Percentiles rank a stretch among this genome's conserved stretches.
phyloP scores from a whole-genome alignment of 441 rosid species.

The Jatropha podagrica region DNA sequence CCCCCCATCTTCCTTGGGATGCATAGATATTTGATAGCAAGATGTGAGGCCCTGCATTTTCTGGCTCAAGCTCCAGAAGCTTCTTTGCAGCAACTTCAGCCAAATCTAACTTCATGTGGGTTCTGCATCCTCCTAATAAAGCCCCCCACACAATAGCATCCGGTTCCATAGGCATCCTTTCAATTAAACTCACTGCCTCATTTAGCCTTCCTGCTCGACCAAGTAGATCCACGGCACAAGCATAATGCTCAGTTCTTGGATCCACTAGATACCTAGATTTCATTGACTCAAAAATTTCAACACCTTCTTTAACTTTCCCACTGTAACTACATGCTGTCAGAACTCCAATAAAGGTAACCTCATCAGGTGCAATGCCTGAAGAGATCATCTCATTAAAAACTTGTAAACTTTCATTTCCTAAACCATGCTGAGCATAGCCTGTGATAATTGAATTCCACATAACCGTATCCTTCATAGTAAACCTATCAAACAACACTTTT shows the following conservation, averaged over 20 bases:
- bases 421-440: constrained; percentile 62
- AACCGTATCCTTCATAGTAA: constrained; percentile 50
- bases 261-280: constrained; percentile 42
- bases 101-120: constrained; percentile 53
- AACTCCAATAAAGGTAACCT: constrained; percentile 59
- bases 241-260: constrained; percentile 55
- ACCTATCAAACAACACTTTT: constrained; percentile 48
- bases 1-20: constrained; percentile 56
- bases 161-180: constrained; percentile 56
- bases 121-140: constrained; percentile 62
- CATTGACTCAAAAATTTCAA: constrained; percentile 55
- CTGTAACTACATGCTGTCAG: constrained; percentile 66
- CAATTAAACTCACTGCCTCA: constrained; percentile 56
- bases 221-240: constrained; percentile 71
- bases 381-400: constrained; percentile 51
- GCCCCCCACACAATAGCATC: constrained; percentile 79
- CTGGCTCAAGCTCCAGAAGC: constrained; percentile 53
- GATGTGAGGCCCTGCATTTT: constrained; percentile 58
- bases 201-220: constrained; percentile 57
- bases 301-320: constrained; percentile 57
- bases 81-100: constrained; percentile 65
- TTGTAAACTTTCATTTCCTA: constrained; percentile 52
- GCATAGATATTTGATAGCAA: constrained; percentile 66
- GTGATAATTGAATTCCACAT: constrained; percentile 74
- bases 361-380: constrained; percentile 47